Conservation (phyloP, 805 yeast genomes). For the Citeromyces matritensis region DNA sequence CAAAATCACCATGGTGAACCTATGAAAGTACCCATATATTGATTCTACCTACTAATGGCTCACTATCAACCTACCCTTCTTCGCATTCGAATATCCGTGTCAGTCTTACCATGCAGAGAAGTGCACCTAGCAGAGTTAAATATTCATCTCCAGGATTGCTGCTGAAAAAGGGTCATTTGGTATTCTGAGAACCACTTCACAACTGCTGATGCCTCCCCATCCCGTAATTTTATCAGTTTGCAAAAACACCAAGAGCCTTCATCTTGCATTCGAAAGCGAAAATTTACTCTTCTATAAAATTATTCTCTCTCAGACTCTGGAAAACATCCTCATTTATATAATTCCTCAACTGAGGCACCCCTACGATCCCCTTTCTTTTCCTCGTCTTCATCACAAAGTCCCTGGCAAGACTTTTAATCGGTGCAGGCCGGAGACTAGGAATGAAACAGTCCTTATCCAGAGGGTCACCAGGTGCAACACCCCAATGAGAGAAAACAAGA, state of each 20-base stretch:
- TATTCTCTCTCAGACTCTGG: conserved; percentile 34
- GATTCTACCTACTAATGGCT: no score
- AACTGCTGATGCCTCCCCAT: no score
- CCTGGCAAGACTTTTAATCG: conserved; percentile 54
- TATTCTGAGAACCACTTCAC: no score
- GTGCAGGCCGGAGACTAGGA: conserved; percentile 67
- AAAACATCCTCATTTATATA: conserved; percentile 52
- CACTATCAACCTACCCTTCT: no score
- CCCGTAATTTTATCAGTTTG: no score
- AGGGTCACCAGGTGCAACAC: conserved; percentile 82
- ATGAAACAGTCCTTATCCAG: conserved; percentile 48
- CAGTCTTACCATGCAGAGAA: no score
- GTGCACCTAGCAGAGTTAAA: no score
- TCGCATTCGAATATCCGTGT: no score
- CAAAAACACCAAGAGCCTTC: not conserved
- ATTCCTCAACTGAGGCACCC: conserved; percentile 51
- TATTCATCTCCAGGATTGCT: no score
- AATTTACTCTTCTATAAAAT: conserved; percentile 14
- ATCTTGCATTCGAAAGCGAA: not conserved
- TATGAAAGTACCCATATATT: no score
- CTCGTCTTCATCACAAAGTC: conserved; percentile 86
- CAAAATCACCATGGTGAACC: no score
- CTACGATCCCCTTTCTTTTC: conserved; percentile 70
- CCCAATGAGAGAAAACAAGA: conserved; percentile 58
- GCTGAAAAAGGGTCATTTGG: no score